phyloP scores from a whole-genome alignment of 2,329 filamentous ascomycete species.

The Cercospora citrullina region DNA sequence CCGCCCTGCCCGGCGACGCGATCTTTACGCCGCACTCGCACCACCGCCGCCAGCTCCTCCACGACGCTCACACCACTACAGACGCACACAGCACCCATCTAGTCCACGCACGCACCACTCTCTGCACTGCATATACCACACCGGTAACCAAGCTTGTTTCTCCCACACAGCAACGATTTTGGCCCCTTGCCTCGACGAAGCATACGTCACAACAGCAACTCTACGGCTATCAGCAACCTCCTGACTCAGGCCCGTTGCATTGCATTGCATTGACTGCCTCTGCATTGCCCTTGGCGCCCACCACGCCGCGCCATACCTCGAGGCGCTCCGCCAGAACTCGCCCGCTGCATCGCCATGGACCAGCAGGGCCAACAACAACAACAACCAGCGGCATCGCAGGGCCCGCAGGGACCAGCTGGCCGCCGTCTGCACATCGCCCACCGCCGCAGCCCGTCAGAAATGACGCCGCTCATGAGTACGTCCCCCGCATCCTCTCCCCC shows the following conservation, averaged over 20 bases:
- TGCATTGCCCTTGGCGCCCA: conserved; percentile 7
- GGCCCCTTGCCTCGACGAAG: conserved; percentile 18
- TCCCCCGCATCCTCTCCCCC: conserved; percentile 39
- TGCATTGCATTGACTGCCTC: conserved; percentile 8
- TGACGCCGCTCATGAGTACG: conserved; percentile 97
- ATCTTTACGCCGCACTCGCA: background rate
- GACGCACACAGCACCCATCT: background rate
- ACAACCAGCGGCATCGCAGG: conserved; percentile 47
- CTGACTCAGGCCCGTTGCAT: conserved; percentile 15
- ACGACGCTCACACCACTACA: background rate
- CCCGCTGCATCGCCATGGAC: conserved; percentile 41
- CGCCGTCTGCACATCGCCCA: conserved; percentile 96
- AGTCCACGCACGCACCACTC: conserved; percentile 16
- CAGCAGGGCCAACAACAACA: conserved; percentile 57
- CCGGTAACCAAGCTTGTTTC: conserved; percentile 15
- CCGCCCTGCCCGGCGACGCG: conserved; percentile 3
- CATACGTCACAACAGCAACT: conserved; percentile 32
- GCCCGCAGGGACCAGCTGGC: conserved; percentile 68
- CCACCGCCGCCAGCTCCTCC: background rate
- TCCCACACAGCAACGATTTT: conserved; percentile 20
- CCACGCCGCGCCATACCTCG: background rate
- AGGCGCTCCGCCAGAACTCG: background rate
- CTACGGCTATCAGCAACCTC: conserved; percentile 10
- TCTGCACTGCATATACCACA: conserved; percentile 19
- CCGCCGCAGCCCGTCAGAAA: conserved; percentile 92